These are phyloP conservation scores for Cordyceps militaris DNA, from an alignment of 2,329 filamentous ascomycete species.

Conservation along the genomic window DNA sequence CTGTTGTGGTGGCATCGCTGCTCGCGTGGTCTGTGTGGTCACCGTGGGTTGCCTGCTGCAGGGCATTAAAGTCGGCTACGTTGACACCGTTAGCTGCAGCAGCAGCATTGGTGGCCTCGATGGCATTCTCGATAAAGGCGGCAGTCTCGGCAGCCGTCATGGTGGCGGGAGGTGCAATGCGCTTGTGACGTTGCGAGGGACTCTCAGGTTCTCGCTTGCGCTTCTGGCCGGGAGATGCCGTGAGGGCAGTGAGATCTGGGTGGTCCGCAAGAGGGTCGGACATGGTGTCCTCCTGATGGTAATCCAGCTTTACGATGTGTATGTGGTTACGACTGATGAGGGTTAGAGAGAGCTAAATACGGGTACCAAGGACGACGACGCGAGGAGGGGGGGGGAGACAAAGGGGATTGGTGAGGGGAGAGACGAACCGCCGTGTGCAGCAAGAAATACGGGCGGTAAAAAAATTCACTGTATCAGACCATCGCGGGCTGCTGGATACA, in stretches of 20 bases:
- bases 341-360: not conserved
- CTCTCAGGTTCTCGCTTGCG: slow-evolving; percentile 48
- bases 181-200: slow-evolving; percentile 44
- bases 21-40: slow-evolving; percentile 43
- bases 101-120: slow-evolving; percentile 36
- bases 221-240: slow-evolving; percentile 43
- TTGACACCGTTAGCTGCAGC: slow-evolving; percentile 36
- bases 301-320: slow-evolving; percentile 9
- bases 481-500: not conserved
- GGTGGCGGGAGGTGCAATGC: slow-evolving; percentile 37
- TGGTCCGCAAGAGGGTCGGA: slow-evolving; percentile 30
- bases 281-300: slow-evolving; percentile 1
- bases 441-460: not conserved
- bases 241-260: slow-evolving; percentile 36
- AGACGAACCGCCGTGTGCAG: not conserved
- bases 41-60: slow-evolving; percentile 45
- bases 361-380: not conserved
- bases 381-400: not conserved
- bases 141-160: slow-evolving; percentile 40
- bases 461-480: not conserved
- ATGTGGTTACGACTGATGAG: slow-evolving; percentile 1
- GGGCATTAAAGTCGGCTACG: slow-evolving; percentile 49
- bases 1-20: slow-evolving; percentile 50
- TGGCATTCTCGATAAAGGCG: slow-evolving; percentile 48
- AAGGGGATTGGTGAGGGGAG: not conserved